phyloP scores from a whole-genome alignment of 78 protist species.

The Dictyostelium firmibasis region DNA sequence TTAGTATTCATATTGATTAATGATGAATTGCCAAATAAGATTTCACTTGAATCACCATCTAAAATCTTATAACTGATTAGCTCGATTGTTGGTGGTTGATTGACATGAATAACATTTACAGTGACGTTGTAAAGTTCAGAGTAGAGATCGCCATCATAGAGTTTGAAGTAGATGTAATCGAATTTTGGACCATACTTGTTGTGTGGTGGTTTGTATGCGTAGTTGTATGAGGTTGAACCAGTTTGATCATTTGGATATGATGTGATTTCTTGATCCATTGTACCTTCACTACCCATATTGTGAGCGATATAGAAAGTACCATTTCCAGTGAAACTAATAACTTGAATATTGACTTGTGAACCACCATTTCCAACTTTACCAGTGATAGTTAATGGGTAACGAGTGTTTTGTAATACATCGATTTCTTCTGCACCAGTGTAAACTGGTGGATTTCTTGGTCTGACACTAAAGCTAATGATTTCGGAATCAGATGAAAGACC shows the following conservation, averaged over 20 bases:
- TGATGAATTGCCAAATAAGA: neutral
- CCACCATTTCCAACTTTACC: neutral
- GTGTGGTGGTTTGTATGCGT: slow-evolving; percentile 24
- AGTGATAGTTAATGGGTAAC: neutral
- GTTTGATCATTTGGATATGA: neutral
- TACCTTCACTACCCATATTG: neutral
- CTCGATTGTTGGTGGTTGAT: slow-evolving; percentile 1
- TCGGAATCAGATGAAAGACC: neutral
- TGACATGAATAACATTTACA: neutral
- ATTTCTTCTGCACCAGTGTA: neutral
- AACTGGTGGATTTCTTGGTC: slow-evolving; percentile 19
- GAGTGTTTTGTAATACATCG: neutral
- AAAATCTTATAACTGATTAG: neutral
- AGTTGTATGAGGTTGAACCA: neutral
- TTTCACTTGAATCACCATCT: neutral
- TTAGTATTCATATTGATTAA: neutral
- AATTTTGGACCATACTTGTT: neutral
- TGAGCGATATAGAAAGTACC: neutral
- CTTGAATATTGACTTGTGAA: neutral
- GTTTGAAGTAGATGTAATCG: neutral
- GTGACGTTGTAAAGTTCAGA: neutral
- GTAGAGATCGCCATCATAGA: neutral
- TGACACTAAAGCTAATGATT: neutral
- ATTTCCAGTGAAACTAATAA: neutral
- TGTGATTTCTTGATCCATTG: neutral